Percentiles rank a stretch among this genome's conserved stretches.
Conservation (phyloP, 2,329 filamentous ascomycete genomes). For the Helminthosporium solani region DNA sequence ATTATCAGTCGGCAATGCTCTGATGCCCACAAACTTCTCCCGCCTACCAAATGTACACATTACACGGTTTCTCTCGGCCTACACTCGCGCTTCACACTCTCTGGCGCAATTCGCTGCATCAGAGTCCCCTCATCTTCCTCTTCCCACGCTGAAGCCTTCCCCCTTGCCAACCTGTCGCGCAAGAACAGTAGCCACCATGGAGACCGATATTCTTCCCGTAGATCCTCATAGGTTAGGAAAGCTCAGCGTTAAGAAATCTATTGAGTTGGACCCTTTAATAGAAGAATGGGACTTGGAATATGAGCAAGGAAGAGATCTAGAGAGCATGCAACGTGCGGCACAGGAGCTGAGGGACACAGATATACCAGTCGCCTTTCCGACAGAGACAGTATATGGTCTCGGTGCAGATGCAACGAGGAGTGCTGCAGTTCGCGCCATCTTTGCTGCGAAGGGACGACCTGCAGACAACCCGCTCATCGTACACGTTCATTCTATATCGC, state of each 20-base stretch:
- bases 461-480: constrained; percentile 95
- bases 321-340: constrained; percentile 65
- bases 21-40: constrained; percentile 32
- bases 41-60: constrained; percentile 39
- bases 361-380: constrained; percentile 89
- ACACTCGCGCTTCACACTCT: constrained; percentile 17
- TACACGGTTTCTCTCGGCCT: constrained; percentile 13
- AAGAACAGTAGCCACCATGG: constrained; percentile 21
- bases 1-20: constrained; percentile 15
- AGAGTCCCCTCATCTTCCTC: constrained; percentile 11
- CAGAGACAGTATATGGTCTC: constrained; percentile 95
- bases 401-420: constrained; percentile 93
- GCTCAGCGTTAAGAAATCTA: constrained; percentile 29
- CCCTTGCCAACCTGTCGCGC: constrained; percentile 5
- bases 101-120: constrained; percentile 29
- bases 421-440: constrained; percentile 85
- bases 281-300: constrained; percentile 40
- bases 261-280: constrained; percentile 33
- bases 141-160: constrained; percentile 26
- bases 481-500: constrained; percentile 78
- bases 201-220: constrained; percentile 44
- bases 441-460: constrained; percentile 83
- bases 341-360: constrained; percentile 63
- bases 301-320: constrained; percentile 46
- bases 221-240: constrained; percentile 44